These are phyloP conservation scores for Trichosanthes cucumerina DNA, from an alignment of 306 rosid species.

Conservation along the genomic window DNA sequence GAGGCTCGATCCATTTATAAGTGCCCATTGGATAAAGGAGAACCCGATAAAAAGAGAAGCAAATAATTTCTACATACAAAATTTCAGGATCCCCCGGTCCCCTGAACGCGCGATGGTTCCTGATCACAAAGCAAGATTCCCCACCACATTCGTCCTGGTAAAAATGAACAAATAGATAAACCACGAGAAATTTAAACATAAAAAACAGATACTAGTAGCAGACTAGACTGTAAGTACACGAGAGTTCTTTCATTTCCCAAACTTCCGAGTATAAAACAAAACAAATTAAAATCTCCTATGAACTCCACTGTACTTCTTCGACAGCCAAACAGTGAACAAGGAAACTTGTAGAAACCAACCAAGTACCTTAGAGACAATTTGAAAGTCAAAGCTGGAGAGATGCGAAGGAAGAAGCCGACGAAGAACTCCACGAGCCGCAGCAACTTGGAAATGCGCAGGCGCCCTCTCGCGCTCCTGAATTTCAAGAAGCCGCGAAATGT, in stretches of 20 bases:
- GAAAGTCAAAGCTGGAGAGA: slow-evolving; percentile 50
- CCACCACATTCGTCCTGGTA: slow-evolving; percentile 56
- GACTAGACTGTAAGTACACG: not conserved
- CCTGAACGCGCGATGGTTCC: slow-evolving; percentile 43
- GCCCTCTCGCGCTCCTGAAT: slow-evolving; percentile 62
- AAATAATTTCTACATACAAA: slow-evolving; percentile 28
- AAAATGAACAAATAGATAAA: not conserved
- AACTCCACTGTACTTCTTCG: not conserved
- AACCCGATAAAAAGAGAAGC: not conserved
- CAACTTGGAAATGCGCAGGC: slow-evolving; percentile 46
- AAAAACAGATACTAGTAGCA: not conserved
- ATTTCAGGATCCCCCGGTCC: slow-evolving; percentile 43
- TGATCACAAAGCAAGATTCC: slow-evolving; percentile 52
- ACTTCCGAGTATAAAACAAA: not conserved
- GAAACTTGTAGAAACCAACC: not conserved
- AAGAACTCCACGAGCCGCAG: slow-evolving; percentile 61
- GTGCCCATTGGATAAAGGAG: not conserved
- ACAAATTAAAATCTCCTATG: not conserved
- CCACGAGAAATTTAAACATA: not conserved
- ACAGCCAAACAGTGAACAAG: not conserved
- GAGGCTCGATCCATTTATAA: not conserved
- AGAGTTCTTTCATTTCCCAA: not conserved
- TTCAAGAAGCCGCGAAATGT: slow-evolving; percentile 51
- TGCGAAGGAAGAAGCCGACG: slow-evolving; percentile 66
- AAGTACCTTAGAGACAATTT: slow-evolving; percentile 46